Base-by-base conservation (phyloP, 2,329 filamentous ascomycete species). In the Hymenoscyphus fraxineus region DNA sequence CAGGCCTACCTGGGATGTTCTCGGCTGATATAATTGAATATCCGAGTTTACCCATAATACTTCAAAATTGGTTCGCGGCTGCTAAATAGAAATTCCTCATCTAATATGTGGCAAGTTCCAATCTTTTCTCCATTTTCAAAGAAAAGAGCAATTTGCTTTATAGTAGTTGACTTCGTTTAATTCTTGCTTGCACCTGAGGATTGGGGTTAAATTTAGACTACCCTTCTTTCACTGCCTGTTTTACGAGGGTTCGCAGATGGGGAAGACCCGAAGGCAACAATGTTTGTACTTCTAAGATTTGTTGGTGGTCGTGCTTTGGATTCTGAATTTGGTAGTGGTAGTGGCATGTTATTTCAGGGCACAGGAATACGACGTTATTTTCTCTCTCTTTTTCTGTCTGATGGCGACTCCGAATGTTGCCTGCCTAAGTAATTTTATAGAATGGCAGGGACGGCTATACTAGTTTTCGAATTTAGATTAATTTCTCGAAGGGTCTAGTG, bases 231-330 rank as follows among this genome's bases (percentile, higher is more conserved):
- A 54, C 10, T 31, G 19, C 3, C 10, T 10, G 19, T 19, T 54
- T 54, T 13, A n/a, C 22, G 19, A 6, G 10, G 19, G 12, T 9
- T 6, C 22, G 4, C 2, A 5, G 35, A 54, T 27, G 6, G 7
- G 22, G 47, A 54, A 54, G 16, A 54, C 47, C 47, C 47, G 47
- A 54, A 54, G 47, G 47, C 47, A 54, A 22, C 47, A 13, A 54
- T 54, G 27, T 54, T 54, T 54, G 47, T 22, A 27, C 47, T 54
- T 22, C 19, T 54, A 22, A 22, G 22, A 54, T 13, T n/a, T 54
- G 10, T 27, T 54, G 19, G 19, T 27, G 47, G 27, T 54, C 10
- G 22, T n/a, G 19, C 47, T 54, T 54, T 54, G 19, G 19, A 27
- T 27, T 54, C 13, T 22, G 47, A 54, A 12, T 54, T 27, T 10